Evolutionary conservation across 2,329 filamentous ascomycete species (phyloP).

Genomic region (Aspergillus sp.): DNA sequence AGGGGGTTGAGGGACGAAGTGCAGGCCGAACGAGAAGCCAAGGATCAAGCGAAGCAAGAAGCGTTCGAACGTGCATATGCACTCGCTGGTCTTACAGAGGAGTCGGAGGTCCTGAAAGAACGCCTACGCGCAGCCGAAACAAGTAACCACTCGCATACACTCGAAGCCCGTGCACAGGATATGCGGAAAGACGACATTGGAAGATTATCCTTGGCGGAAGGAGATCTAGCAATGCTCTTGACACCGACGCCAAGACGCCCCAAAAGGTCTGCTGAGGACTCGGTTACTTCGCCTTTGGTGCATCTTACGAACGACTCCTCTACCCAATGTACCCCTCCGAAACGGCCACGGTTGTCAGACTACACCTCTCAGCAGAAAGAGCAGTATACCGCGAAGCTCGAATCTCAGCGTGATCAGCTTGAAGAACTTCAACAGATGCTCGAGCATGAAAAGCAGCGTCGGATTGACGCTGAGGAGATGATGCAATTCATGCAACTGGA

Average conservation of each 20-base stretch:
- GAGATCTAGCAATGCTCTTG: slow-evolving; percentile 24
- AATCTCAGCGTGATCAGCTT: slow-evolving; percentile 37
- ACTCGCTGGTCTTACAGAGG: slow-evolving; percentile 38
- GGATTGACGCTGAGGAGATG: slow-evolving; percentile 49
- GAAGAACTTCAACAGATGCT: slow-evolving; percentile 43
- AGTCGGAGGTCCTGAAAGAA: slow-evolving; percentile 37
- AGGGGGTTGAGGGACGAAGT: slow-evolving; percentile 47
- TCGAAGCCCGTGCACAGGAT: slow-evolving; percentile 27
- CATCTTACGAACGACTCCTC: slow-evolving; percentile 4
- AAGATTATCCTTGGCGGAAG: slow-evolving; percentile 22
- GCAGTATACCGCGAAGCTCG: slow-evolving; percentile 13
- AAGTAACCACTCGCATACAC: slow-evolving; percentile 24
- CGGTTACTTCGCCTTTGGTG: slow-evolving; percentile 13
- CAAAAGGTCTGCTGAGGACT: slow-evolving; percentile 27
- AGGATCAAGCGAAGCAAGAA: slow-evolving; percentile 40
- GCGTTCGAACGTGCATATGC: slow-evolving; percentile 42
- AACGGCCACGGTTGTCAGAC: slow-evolving; percentile 27
- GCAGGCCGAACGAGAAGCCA: slow-evolving; percentile 40
- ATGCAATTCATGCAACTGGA: slow-evolving; percentile 44
- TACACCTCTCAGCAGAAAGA: slow-evolving; percentile 19
- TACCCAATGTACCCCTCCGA: slow-evolving; percentile 25
- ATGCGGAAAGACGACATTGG: slow-evolving; percentile 20
- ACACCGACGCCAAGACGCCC: slow-evolving; percentile 25
- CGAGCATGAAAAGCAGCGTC: slow-evolving; percentile 41
- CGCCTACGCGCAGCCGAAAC: slow-evolving; percentile 33